Conservation (phyloP, 1,284 basidiomycete genomes). For the Fomitopsis schrenkii region DNA sequence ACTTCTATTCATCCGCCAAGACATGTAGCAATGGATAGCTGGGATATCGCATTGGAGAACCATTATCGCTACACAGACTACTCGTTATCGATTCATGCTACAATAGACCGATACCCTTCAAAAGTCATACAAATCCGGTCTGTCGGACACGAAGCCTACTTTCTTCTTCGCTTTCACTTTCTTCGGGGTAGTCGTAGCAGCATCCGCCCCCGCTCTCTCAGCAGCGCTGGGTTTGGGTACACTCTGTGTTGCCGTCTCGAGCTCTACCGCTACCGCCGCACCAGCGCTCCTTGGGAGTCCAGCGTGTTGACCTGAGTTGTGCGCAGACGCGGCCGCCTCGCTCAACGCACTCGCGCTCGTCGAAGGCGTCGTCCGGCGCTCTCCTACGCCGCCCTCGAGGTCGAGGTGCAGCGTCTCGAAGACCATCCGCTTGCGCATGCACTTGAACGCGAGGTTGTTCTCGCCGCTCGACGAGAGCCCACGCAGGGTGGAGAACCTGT, state of each 20-base stretch:
- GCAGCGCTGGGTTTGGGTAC: slow-evolving; percentile 4
- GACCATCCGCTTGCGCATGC: slow-evolving; percentile 82
- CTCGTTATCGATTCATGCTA: not conserved
- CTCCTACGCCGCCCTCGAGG: slow-evolving; percentile 86
- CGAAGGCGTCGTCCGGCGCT: slow-evolving; percentile 71
- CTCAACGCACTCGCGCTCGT: slow-evolving; percentile 24
- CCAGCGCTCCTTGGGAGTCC: not conserved
- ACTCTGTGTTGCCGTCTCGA: slow-evolving; percentile 16
- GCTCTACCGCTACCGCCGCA: slow-evolving; percentile 25
- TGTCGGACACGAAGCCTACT: slow-evolving; percentile 67
- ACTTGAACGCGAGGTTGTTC: slow-evolving; percentile 95
- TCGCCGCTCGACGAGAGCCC: slow-evolving; percentile 68
- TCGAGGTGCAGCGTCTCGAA: slow-evolving; percentile 94
- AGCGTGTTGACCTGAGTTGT: slow-evolving; percentile 4
- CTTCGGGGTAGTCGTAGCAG: slow-evolving; percentile 21
- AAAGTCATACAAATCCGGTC: slow-evolving; percentile 62
- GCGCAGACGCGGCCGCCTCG: slow-evolving; percentile 12
- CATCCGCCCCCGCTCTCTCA: not conserved
- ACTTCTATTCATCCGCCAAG: not conserved
- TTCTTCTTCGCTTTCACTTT: slow-evolving; percentile 56
- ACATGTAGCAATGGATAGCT: not conserved
- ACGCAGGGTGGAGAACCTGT: slow-evolving; percentile 72
- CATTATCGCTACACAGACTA: not conserved
- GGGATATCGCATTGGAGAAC: not conserved
- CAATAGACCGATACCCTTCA: slow-evolving; percentile 15